Evolutionary conservation across 768 basidiomycete species (phyloP), one percentile per base, ranked within the genome.

Genomic region (Dioszegia crocea): DNA sequence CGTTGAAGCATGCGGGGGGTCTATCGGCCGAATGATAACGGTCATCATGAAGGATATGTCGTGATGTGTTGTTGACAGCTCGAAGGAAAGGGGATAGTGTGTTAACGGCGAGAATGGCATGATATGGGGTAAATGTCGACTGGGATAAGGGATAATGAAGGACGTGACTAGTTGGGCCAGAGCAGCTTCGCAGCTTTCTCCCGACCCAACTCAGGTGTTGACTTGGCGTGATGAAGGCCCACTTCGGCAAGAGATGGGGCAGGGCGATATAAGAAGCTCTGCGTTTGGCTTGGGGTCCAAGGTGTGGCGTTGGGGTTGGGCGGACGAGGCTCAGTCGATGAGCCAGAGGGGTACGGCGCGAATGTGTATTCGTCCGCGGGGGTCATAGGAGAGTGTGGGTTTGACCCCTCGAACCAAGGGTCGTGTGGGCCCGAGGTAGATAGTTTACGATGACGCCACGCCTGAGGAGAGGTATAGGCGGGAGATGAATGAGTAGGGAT

Each of bases 181-280:
- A 53, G 38, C 17, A 53, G 24, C 26, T 40, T 53, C 9, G 51
- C 51, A 17, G 21, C n/a, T 12, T 40, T 24, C 2, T 27, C 39
- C 24, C 51, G 38, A 39, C 38, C 51, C 9, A 53, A 24, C n/a
- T 53, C 51, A 1, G 51, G 51, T 17, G 51, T 53, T 1, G 51
- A 53, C 17, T 40, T 39, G 24, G 51, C 38, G 21, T 53, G 39
- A 27, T 53, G 51, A 24, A 53, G 14, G 27, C 51, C 36, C 36
- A 16, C 26, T 38, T 40, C 47, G 27, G 12, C 3, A 4, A 12
- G n/a, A 9, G 9, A 14, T 23, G 47, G 14, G 10, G 47, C 12
- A 26, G 47, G 30, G 8, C 27, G 47, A n/a, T 30, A 31, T 9
- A 29, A 48, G 47, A 48, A 48, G 14, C 47, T 33, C 30, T 29